Base-by-base conservation (phyloP, 2,329 filamentous ascomycete genomes). In the Paecilomyces fulvus region DNA sequence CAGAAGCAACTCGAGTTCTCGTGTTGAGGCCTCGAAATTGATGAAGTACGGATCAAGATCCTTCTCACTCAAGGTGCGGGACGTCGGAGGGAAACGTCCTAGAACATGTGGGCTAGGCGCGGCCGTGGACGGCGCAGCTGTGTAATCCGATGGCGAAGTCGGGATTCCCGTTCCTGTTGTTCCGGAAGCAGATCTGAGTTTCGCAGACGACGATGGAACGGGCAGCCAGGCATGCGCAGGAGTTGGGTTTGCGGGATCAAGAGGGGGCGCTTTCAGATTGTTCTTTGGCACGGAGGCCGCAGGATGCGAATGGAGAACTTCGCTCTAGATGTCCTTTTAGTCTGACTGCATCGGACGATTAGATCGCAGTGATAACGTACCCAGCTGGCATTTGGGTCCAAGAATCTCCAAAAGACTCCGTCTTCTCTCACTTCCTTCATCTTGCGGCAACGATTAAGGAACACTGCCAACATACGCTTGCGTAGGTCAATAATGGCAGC, bases 381-480 rank as follows among this genome's bases (percentile, higher is more conserved):
- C 94, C 94, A 99, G 83, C 94, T 97, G 23, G 92, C 92, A 70
- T 99, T 97, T 10, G 95, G 94, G 70, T 99, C 94, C 31, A 99
- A 80, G 69, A 99, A 99, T 63, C 91, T 87, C 92, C 92, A 96
- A 85, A 92, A 96, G 25, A 99, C 92, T 2, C 92, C 92, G 68
- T 99, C 94, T 58, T 91, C 89, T 54, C 90, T 83, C 28, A 99
- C 86, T 57, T 92, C 87, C 65, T 92, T 89, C 92, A 97, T 97
- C 60, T 85, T 84, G 61, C 92, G 84, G 73, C 94, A 99, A 52
- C 94, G 83, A 67, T 99, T 99, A 52, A 99, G 73, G 65, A 99
- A 99, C 0, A 97, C 94, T 3, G 89, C 88, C 55, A 99, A 74
- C 94, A 99, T 99, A 65, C 94, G 89, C 78, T 97, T 97, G 58